A percentile compares a stretch with the other conserved stretches of the same genome.
Conservation (phyloP, 495 filamentous ascomycete species). For the Hypomontagnella monticulosa region DNA sequence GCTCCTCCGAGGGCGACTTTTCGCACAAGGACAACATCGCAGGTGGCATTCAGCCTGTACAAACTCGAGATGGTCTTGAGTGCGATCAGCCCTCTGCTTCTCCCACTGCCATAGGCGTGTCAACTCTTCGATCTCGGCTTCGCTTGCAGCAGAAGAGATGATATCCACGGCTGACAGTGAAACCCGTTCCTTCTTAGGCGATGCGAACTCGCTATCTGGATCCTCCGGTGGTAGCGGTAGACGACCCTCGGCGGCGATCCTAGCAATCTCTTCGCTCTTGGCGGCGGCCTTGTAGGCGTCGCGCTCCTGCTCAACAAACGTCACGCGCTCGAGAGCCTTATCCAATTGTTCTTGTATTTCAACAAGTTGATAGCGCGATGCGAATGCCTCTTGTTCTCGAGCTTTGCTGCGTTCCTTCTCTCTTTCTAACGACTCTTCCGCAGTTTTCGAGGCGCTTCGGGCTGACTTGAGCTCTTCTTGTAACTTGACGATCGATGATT, state of each 20-base stretch:
- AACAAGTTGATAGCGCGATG: constrained; percentile 75
- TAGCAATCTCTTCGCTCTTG: constrained; percentile 66
- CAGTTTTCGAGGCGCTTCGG: constrained; percentile 58
- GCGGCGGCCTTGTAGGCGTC: constrained; percentile 70
- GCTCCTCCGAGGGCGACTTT: constrained; percentile 42
- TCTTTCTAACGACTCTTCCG: constrained; percentile 53
- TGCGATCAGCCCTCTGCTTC: constrained; percentile 69
- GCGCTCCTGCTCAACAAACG: constrained; percentile 73
- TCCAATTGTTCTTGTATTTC: constrained; percentile 79
- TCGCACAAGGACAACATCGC: constrained; percentile 70
- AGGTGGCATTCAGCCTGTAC: constrained; percentile 84
- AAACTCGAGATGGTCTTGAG: constrained; percentile 80
- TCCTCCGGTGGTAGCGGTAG: constrained; percentile 64
- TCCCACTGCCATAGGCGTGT: constrained; percentile 71
- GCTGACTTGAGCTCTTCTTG: constrained; percentile 84
- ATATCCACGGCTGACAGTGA: constrained; percentile 54
- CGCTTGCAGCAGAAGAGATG: constrained; percentile 53
- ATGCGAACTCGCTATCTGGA: constrained; percentile 57
- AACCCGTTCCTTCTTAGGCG: constrained; percentile 53
- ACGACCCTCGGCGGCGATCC: constrained; percentile 71
- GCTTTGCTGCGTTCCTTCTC: constrained; percentile 60
- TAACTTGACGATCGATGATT: constrained; percentile 76
- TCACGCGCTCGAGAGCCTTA: constrained; percentile 68
- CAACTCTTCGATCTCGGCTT: constrained; percentile 67
- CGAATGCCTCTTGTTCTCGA: constrained; percentile 80